A percentile compares a stretch with the other conserved stretches of the same genome.
Conservation (phyloP, 805 yeast species). For the Lachancea thermotolerans region DNA sequence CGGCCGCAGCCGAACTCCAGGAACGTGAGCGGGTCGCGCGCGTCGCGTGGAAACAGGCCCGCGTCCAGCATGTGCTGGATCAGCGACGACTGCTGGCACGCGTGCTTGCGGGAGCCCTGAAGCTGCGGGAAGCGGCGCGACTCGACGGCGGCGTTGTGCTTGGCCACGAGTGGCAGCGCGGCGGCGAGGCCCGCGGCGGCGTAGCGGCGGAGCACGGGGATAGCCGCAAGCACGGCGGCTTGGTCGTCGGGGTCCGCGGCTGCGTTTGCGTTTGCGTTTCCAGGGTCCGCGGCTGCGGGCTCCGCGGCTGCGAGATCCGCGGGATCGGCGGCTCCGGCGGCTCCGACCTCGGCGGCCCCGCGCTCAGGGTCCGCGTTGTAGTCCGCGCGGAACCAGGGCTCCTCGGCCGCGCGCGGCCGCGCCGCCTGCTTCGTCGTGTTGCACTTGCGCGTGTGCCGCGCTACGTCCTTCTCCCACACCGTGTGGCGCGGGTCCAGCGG, state of each 20-base stretch:
- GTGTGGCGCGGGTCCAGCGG: slow-evolving; percentile 72
- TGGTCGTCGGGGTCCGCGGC: neutral
- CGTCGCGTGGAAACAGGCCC: slow-evolving; percentile 13
- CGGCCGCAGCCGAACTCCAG: slow-evolving; percentile 90
- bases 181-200: slow-evolving; percentile 32
- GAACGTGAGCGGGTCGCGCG: slow-evolving; percentile 29
- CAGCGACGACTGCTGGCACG: slow-evolving; percentile 73
- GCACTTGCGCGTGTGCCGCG: slow-evolving; percentile 57
- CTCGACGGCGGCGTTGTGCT: slow-evolving; percentile 26
- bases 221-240: slow-evolving; percentile 9
- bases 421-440: slow-evolving; percentile 36
- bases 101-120: slow-evolving; percentile 61
- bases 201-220: slow-evolving; percentile 33
- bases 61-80: slow-evolving; percentile 53
- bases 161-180: slow-evolving; percentile 24
- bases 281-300: neutral
- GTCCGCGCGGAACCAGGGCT: slow-evolving; percentile 48
- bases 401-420: slow-evolving; percentile 29
- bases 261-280: too few species aligned
- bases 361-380: slow-evolving; percentile 32
- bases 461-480: slow-evolving; percentile 54
- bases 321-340: neutral
- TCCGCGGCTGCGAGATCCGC: neutral
- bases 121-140: slow-evolving; percentile 39
- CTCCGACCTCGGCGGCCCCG: too few species aligned